These are phyloP conservation scores for Bertia moriformis DNA, from an alignment of 2,329 filamentous ascomycete species.

Conservation along the genomic window DNA sequence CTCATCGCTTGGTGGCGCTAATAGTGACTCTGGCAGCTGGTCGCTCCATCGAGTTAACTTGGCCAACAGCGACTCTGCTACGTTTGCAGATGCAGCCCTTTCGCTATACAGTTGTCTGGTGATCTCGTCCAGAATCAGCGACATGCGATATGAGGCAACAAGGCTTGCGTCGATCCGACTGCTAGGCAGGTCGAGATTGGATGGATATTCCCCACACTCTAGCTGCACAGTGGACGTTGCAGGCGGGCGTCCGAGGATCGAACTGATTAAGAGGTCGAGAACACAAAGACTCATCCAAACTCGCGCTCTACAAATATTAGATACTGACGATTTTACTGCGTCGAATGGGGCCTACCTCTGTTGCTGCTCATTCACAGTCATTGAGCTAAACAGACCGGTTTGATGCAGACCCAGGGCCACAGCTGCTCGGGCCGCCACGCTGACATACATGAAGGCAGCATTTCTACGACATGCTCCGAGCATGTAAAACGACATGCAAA, in stretches of 20 bases:
- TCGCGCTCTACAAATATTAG: constrained; percentile 8
- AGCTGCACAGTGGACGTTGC: constrained; percentile 13
- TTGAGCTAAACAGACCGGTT: neutral
- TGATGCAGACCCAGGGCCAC: constrained; percentile 39
- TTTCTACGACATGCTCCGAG: constrained; percentile 42
- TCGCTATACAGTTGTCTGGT: constrained; percentile 25
- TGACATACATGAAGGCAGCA: constrained; percentile 48
- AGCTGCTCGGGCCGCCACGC: constrained; percentile 40
- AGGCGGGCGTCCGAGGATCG: constrained; percentile 23
- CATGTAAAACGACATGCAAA: constrained; percentile 45
- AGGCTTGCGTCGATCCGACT: constrained; percentile 13
- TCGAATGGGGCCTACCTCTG: constrained; percentile 1
- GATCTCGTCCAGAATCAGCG: constrained; percentile 26
- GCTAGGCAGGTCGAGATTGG: too few species aligned
- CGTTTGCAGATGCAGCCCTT: constrained; percentile 12
- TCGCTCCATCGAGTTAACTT: constrained; percentile 29
- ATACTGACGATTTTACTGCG: neutral
- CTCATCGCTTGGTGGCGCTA: constrained; percentile 7
- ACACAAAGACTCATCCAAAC: constrained; percentile 22
- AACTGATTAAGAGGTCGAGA: constrained; percentile 21
- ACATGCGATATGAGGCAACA: constrained; percentile 23
- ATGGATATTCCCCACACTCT: constrained; percentile 10
- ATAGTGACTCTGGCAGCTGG: constrained; percentile 19
- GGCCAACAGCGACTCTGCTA: constrained; percentile 22
- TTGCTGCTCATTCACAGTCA: constrained; percentile 12